Conservation (phyloP, 495 filamentous ascomycete genomes). For the Tuber microsphaerosporum region DNA sequence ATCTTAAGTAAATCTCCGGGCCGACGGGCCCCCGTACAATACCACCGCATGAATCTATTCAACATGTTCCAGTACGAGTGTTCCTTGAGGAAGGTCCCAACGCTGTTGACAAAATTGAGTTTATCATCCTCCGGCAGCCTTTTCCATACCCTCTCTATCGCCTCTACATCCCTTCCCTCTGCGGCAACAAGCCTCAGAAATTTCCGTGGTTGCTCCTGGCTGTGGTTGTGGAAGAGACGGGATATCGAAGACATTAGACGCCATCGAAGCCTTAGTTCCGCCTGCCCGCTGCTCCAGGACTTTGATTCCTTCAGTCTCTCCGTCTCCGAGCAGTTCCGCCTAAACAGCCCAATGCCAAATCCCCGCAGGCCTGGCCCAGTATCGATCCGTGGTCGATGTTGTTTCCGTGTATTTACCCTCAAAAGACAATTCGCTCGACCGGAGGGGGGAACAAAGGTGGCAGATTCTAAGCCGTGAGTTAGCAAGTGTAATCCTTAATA, state of each 20-base stretch:
- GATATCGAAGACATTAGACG: background rate
- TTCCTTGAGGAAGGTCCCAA: background rate
- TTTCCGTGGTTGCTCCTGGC: background rate
- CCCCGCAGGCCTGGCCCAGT: background rate
- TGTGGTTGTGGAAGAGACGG: constrained; percentile 1
- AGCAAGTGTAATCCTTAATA: background rate
- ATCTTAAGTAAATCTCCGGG: background rate
- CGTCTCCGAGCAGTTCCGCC: background rate
- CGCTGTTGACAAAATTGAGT: background rate
- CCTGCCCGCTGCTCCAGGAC: background rate
- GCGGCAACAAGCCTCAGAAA: background rate
- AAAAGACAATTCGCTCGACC: constrained; percentile 1
- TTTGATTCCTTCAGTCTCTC: background rate
- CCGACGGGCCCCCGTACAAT: background rate
- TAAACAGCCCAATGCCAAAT: constrained; percentile 1
- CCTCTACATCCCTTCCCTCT: background rate
- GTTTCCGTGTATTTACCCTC: background rate
- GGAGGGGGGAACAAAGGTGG: background rate
- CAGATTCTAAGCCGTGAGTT: background rate
- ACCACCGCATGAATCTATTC: background rate
- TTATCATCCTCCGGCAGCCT: background rate
- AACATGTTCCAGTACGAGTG: constrained; percentile 1
- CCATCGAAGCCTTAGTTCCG: background rate
- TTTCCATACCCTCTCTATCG: background rate
- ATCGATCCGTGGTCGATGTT: background rate